These are phyloP conservation scores for Ogataea glucozyma DNA, from an alignment of 805 yeast species.

Conservation along the genomic window DNA sequence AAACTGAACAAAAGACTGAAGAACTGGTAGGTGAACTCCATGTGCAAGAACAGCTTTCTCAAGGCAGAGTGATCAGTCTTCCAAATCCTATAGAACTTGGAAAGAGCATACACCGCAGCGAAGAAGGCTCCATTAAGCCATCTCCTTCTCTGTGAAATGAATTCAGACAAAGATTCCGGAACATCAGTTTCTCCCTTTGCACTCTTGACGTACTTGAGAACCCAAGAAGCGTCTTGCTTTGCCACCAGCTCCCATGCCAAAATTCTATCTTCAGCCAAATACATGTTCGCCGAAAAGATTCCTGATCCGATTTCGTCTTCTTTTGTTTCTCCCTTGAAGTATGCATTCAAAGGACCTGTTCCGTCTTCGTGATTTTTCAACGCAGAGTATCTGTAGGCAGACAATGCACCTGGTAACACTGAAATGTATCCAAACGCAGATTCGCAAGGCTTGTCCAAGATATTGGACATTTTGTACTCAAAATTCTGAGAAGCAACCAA, in stretches of 20 bases:
- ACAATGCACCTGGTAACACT: conserved; percentile 93
- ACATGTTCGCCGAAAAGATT: conserved; percentile 95
- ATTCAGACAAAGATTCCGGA: conserved; percentile 92
- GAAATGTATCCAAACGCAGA: conserved; percentile 90
- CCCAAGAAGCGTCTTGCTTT: conserved; percentile 80
- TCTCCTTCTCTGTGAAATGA: conserved; percentile 93
- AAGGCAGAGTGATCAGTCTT: conserved; percentile 76
- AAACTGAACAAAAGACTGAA: conserved; percentile 79
- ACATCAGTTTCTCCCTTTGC: conserved; percentile 98
- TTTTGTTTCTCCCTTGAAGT: conserved; percentile 78
- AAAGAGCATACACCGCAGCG: conserved; percentile 88
- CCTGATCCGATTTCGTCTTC: conserved; percentile 48
- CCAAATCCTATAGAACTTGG: conserved; percentile 89
- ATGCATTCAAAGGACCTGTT: conserved; percentile 85
- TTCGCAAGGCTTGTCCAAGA: conserved; percentile 91
- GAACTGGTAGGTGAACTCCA: conserved; percentile 89
- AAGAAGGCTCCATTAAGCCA: conserved; percentile 98
- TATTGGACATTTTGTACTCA: conserved; percentile 96
- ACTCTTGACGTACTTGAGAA: conserved; percentile 84
- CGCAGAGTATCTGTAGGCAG: conserved; percentile 91
- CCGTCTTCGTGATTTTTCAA: conserved; percentile 83
- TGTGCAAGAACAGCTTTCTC: conserved; percentile 79
- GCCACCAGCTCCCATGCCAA: conserved; percentile 96
- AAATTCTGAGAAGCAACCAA: conserved; percentile 95
- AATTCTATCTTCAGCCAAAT: conserved; percentile 94